These are phyloP conservation scores for Nymphaea colorata DNA, from an alignment of 164 flowering plant species.

Conservation along the genomic window DNA sequence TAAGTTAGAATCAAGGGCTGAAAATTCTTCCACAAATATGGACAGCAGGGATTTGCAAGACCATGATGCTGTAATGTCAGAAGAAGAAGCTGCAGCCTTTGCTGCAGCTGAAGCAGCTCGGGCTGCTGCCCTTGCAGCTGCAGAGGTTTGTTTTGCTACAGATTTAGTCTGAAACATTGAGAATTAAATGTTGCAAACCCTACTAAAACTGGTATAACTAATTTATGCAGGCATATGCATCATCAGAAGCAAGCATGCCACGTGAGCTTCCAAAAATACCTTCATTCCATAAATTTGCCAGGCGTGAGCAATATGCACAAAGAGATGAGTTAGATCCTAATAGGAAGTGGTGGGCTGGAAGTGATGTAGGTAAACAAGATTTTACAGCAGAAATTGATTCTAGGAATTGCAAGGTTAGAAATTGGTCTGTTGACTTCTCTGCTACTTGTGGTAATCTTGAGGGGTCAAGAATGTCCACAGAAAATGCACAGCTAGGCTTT, in stretches of 20 bases:
- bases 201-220: no score
- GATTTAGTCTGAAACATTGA: background rate
- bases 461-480: constrained; percentile 48
- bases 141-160: constrained; percentile 48
- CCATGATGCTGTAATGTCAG: constrained; percentile 45
- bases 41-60: constrained; percentile 24
- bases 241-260: constrained; percentile 46
- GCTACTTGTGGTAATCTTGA: constrained; percentile 73
- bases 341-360: constrained; percentile 61
- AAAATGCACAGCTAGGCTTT: constrained; percentile 54
- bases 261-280: constrained; percentile 92
- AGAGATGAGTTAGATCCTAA: constrained; percentile 64
- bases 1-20: constrained; percentile 30
- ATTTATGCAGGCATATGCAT: constrained; percentile 75
- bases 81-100: constrained; percentile 86
- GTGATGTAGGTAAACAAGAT: constrained; percentile 70
- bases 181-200: background rate
- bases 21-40: constrained; percentile 27
- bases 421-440: constrained; percentile 96
- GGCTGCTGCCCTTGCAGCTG: constrained; percentile 40
- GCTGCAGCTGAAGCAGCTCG: constrained; percentile 94
- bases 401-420: constrained; percentile 84
- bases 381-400: constrained; percentile 92
- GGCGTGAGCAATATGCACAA: constrained; percentile 78
- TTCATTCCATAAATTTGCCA: constrained; percentile 92